A percentile compares a stretch with the other conserved stretches of the same genome.
Evolutionary conservation across 441 rosid species (phyloP).

Genomic region (Populus hybrid): DNA sequence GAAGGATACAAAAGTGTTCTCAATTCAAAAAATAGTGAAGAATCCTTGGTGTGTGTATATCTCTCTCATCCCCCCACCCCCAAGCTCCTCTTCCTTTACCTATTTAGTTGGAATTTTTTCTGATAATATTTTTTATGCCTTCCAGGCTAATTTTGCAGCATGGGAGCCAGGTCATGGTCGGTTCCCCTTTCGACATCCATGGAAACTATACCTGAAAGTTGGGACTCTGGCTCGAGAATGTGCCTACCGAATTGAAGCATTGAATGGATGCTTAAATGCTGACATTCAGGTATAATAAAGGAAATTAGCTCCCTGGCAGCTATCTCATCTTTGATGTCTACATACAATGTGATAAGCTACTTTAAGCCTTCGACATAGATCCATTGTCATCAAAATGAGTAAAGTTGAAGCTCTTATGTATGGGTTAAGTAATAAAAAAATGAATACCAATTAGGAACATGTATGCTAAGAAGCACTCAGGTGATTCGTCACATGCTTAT

Average conservation of each 20-base stretch:
- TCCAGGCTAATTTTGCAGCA: slow-evolving; percentile 62
- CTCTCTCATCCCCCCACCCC: too few species aligned
- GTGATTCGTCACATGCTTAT: not conserved
- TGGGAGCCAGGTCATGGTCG: slow-evolving; percentile 30
- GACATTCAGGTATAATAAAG: slow-evolving; percentile 28
- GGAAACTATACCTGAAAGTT: slow-evolving; percentile 22
- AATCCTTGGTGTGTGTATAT: slow-evolving; percentile 47
- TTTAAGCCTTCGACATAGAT: not conserved
- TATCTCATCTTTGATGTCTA: too few species aligned
- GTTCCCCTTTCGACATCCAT: too few species aligned
- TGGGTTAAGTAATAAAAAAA: not conserved
- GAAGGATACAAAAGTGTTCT: slow-evolving; percentile 55
- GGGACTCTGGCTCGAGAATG: slow-evolving; percentile 42
- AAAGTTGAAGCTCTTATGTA: not conserved
- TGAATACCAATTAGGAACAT: not conserved
- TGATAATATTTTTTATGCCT: not conserved
- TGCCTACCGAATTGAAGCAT: slow-evolving; percentile 43
- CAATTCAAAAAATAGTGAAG: slow-evolving; percentile 58
- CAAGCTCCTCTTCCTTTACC: not conserved
- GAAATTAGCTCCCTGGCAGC: not conserved
- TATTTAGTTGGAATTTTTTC: not conserved
- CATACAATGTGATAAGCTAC: too few species aligned
- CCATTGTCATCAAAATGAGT: not conserved
- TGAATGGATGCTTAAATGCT: slow-evolving; percentile 36
- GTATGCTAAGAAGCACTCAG: not conserved